Evolutionary conservation across 2,329 filamentous ascomycete genomes (phyloP).

Genomic region (Graphilbum fragrans): DNA sequence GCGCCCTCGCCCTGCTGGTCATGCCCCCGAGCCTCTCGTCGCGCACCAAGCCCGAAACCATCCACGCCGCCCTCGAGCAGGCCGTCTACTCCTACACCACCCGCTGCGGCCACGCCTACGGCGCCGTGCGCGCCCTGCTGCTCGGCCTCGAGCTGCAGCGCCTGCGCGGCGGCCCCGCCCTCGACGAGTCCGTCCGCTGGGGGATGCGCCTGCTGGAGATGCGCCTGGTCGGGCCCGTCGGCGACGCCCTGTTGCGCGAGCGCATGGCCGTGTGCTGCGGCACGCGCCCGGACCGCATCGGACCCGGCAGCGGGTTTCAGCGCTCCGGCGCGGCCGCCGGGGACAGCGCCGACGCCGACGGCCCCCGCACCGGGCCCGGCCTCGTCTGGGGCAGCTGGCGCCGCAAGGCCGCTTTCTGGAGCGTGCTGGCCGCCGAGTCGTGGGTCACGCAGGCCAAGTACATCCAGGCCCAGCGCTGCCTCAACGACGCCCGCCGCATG

Average conservation of each 20-base stretch:
- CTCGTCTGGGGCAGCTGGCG: conserved; percentile 64
- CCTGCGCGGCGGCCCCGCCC: conserved; percentile 63
- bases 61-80: conserved; percentile 80
- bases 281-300: conserved; percentile 53
- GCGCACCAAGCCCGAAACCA: conserved; percentile 66
- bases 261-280: conserved; percentile 76
- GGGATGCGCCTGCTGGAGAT: conserved; percentile 66
- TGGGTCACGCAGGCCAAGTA: conserved; percentile 72
- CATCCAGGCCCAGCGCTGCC: conserved; percentile 64
- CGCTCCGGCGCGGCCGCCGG: conserved; percentile 72
- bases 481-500: conserved; percentile 53
- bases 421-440: conserved; percentile 66
- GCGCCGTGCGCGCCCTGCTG: conserved; percentile 65
- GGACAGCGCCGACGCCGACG: conserved; percentile 12
- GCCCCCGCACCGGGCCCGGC: too few species aligned
- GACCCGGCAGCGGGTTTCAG: conserved; percentile 74
- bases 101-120: conserved; percentile 66
- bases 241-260: conserved; percentile 75
- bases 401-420: conserved; percentile 85
- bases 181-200: conserved; percentile 84
- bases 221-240: conserved; percentile 59
- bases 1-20: conserved; percentile 70
- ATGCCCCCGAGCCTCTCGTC: conserved; percentile 59
- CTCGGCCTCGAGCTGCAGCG: conserved; percentile 72
- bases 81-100: conserved; percentile 89